Conservation (phyloP, 2,329 filamentous ascomycete species). For the Pezicula neosporulosa region DNA sequence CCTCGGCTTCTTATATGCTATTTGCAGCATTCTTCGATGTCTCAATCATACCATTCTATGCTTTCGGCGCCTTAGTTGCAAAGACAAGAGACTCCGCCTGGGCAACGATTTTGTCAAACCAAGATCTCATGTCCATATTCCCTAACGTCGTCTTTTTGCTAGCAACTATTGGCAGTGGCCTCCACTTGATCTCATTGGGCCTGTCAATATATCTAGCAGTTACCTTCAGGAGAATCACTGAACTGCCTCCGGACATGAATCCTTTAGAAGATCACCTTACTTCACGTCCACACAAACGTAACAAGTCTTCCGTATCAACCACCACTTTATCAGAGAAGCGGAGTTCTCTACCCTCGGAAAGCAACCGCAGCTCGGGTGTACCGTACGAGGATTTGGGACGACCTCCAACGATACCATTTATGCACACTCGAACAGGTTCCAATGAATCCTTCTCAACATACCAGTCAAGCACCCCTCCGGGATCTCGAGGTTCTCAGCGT, state of each 20-base stretch:
- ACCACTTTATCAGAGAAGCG: constrained; percentile 55
- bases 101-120: constrained; percentile 63
- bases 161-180: constrained; percentile 56
- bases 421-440: constrained; percentile 69
- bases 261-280: constrained; percentile 85
- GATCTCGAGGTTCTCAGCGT: constrained; percentile 49
- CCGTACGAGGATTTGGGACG: constrained; percentile 42
- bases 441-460: constrained; percentile 52
- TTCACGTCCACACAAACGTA: constrained; percentile 73
- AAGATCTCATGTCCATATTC: constrained; percentile 53
- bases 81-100: constrained; percentile 45
- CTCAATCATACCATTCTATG: constrained; percentile 50
- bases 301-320: constrained; percentile 46
- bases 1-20: constrained; percentile 83
- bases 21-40: constrained; percentile 75
- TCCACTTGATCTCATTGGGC: constrained; percentile 68
- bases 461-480: constrained; percentile 41
- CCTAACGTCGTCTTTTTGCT: constrained; percentile 66
- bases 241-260: constrained; percentile 91
- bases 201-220: constrained; percentile 73
- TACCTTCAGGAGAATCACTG: constrained; percentile 77
- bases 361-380: constrained; percentile 38
- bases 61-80: constrained; percentile 47
- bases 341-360: constrained; percentile 42
- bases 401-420: constrained; percentile 67